Evolutionary conservation across 129 eudicot genomes (phyloP).

Genomic region (Pseudognaphalium luteoalbum): DNA sequence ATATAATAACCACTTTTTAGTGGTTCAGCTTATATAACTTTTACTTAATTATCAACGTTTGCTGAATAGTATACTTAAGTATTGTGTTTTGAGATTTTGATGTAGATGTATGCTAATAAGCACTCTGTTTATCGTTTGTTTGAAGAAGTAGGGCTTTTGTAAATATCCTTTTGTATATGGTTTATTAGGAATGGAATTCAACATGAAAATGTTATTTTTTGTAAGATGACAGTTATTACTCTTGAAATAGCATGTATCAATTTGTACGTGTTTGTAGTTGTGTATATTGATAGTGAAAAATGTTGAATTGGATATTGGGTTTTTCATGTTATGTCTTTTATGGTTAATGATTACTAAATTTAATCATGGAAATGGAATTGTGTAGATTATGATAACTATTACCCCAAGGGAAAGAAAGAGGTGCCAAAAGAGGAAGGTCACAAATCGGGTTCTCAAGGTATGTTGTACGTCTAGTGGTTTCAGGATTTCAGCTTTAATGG

Average conservation of each 20-base stretch:
- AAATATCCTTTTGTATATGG: not conserved
- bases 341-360: not conserved
- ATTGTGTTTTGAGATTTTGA: not conserved
- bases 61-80: not conserved
- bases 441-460: constrained; percentile 57
- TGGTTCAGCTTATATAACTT: too few species aligned
- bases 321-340: not conserved
- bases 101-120: too few species aligned
- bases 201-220: too few species aligned
- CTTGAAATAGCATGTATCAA: not conserved
- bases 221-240: not conserved
- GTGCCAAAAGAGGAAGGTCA: constrained; percentile 54
- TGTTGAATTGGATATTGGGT: not conserved
- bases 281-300: not conserved
- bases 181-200: not conserved
- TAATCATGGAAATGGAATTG: constrained; percentile 15
- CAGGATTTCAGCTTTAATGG: not conserved
- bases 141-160: not conserved
- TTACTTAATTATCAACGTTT: not conserved
- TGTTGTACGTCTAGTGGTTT: not conserved
- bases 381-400: constrained; percentile 64
- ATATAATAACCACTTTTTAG: too few species aligned
- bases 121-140: not conserved
- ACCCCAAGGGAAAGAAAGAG: constrained; percentile 54
- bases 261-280: not conserved